These are phyloP conservation scores for Entoloma clypeatum DNA, from an alignment of 1,284 basidiomycete species.

Conservation along the genomic window DNA sequence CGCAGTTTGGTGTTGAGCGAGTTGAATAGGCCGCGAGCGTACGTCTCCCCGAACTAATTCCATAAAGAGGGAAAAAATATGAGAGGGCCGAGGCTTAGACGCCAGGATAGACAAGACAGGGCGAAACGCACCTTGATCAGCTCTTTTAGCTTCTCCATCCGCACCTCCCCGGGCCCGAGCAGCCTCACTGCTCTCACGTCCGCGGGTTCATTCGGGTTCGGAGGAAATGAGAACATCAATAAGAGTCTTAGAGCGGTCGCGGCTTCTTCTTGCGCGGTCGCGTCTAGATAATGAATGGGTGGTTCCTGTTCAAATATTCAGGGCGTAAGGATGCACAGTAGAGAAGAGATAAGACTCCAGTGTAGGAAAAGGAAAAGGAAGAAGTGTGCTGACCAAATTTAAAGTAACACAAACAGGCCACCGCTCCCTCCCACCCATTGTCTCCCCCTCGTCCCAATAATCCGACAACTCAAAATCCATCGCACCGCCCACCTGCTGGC, in stretches of 20 bases:
- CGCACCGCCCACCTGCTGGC: conserved; percentile 42
- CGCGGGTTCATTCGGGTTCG: conserved; percentile 30
- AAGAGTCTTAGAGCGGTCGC: conserved; percentile 55
- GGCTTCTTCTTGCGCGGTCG: conserved; percentile 61
- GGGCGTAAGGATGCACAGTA: no score
- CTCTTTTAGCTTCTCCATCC: conserved; percentile 40
- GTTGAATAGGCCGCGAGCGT: conserved; percentile 37
- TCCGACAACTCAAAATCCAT: conserved; percentile 80
- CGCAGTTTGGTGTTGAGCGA: conserved; percentile 42
- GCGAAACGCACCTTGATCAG: conserved; percentile 47
- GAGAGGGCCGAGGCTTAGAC: neutral
- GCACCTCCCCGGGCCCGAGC: conserved; percentile 54
- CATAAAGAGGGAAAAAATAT: neutral
- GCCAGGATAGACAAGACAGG: conserved; percentile 4
- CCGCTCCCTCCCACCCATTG: conserved; percentile 49
- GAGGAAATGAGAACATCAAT: conserved; percentile 56
- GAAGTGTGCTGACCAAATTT: conserved; percentile 55
- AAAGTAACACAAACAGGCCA: conserved; percentile 77
- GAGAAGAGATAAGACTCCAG: neutral
- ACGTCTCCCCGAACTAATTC: conserved; percentile 49
- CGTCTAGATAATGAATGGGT: conserved; percentile 64
- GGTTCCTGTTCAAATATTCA: no score
- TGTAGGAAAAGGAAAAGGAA: conserved; percentile 5
- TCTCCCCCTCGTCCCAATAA: conserved; percentile 79
- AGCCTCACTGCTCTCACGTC: conserved; percentile 58